These are phyloP conservation scores for Gossypium schwendimanii DNA, from an alignment of 441 rosid genomes.

Conservation along the genomic window DNA sequence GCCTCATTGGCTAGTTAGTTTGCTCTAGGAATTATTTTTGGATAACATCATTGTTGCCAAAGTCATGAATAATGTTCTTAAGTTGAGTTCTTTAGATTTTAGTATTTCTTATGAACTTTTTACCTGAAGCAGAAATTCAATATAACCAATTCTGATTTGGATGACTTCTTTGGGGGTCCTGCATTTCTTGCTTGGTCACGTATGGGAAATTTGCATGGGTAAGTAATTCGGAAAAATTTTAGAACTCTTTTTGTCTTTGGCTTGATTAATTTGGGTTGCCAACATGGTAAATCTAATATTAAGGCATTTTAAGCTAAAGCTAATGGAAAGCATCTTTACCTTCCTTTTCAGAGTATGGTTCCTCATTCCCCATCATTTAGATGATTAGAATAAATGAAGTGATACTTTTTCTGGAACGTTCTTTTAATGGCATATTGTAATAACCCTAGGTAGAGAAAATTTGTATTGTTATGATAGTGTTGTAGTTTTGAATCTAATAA, in stretches of 20 bases:
- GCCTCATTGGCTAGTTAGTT: neutral
- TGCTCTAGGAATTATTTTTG: neutral
- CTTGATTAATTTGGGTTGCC: neutral
- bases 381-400: neutral
- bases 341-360: neutral
- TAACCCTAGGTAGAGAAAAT: constrained; percentile 5
- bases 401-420: constrained; percentile 8
- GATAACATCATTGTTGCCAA: neutral
- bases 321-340: neutral
- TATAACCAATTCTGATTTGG: constrained; percentile 45
- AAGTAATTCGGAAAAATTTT: constrained; percentile 16
- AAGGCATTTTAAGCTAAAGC: neutral
- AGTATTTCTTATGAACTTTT: constrained; percentile 14
- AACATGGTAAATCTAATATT: neutral
- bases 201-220: constrained; percentile 72
- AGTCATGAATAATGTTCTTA: neutral
- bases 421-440: neutral
- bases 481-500: neutral
- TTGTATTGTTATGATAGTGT: neutral
- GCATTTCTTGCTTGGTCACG: constrained; percentile 81
- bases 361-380: neutral
- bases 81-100: neutral
- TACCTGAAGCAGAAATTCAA: constrained; percentile 48
- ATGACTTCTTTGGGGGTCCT: constrained; percentile 72
- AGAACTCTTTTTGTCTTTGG: neutral